Evolutionary conservation across 192 early-diverging fungal species (phyloP).

Genomic region (Phycomyces blakesleeanus): DNA sequence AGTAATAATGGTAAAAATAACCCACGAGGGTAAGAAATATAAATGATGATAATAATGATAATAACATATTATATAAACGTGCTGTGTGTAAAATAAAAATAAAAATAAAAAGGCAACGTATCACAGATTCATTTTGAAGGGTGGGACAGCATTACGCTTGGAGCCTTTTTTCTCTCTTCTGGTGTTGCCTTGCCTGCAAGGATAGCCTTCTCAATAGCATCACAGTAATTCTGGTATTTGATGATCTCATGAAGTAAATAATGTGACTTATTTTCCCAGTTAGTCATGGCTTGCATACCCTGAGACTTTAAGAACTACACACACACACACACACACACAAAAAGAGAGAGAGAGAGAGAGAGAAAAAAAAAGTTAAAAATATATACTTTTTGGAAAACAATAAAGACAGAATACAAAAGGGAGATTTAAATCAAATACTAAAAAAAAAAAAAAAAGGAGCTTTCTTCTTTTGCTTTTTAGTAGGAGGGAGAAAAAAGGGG

Average conservation of each 20-base stretch:
- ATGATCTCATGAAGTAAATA: constrained; percentile 78
- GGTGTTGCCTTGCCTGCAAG: constrained; percentile 18
- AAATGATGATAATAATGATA: too few species aligned
- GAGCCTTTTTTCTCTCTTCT: neutral
- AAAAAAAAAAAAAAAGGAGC: constrained; percentile 6
- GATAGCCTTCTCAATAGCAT: constrained; percentile 59
- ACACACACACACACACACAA: neutral
- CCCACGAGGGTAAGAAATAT: neutral
- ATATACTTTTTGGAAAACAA: too few species aligned
- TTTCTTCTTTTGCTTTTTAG: too few species aligned
- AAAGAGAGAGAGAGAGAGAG: constrained; percentile 33
- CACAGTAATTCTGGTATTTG: constrained; percentile 80
- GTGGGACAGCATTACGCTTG: neutral
- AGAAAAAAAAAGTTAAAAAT: constrained; percentile 42
- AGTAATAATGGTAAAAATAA: neutral
- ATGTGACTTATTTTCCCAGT: constrained; percentile 78
- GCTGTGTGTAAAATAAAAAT: neutral
- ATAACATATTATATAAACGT: neutral
- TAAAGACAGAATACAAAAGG: too few species aligned
- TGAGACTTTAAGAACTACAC: neutral
- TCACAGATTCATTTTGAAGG: neutral
- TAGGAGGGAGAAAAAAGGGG: too few species aligned
- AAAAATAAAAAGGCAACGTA: too few species aligned
- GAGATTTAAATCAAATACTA: too few species aligned
- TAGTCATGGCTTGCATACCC: constrained; percentile 55